phyloP scores from a whole-genome alignment of 2,329 filamentous ascomycete genomes.

The Claviceps pusilla region DNA sequence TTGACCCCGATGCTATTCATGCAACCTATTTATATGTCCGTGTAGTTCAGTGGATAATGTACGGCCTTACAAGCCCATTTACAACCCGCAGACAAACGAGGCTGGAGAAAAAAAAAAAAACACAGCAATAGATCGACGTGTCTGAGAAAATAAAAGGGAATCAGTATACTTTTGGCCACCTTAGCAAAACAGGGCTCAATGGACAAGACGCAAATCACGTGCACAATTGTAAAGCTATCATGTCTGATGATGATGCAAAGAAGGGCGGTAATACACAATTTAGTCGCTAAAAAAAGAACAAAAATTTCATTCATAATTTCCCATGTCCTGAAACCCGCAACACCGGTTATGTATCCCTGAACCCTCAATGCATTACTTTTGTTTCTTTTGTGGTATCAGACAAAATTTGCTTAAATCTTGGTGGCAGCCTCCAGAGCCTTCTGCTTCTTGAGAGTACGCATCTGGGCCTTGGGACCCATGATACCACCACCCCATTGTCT shows the following conservation, averaged over 20 bases:
- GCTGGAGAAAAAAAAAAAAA: too few relatives aligned
- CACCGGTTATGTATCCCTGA: slow-evolving; percentile 22
- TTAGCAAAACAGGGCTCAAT: too few relatives aligned
- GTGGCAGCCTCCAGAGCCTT: slow-evolving; percentile 89
- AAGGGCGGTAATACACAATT: slow-evolving; percentile 8
- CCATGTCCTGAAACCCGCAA: slow-evolving; percentile 27
- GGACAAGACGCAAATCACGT: background rate
- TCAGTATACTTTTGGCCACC: too few relatives aligned
- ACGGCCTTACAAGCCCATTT: too few relatives aligned
- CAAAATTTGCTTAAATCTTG: slow-evolving; percentile 64
- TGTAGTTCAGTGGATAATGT: too few relatives aligned
- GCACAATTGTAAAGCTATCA: background rate
- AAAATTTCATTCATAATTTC: slow-evolving; percentile 25
- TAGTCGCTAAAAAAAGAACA: slow-evolving; percentile 18
- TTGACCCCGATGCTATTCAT: too few relatives aligned
- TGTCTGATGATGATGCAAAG: slow-evolving; percentile 3
- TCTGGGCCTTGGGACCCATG: slow-evolving; percentile 90
- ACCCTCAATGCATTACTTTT: slow-evolving; percentile 21
- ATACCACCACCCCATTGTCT: slow-evolving; percentile 99
- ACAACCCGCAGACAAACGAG: too few relatives aligned
- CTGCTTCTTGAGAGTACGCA: slow-evolving; percentile 65
- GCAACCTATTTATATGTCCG: too few relatives aligned
- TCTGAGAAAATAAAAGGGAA: too few relatives aligned
- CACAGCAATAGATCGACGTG: too few relatives aligned
- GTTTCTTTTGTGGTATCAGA: slow-evolving; percentile 18